These are phyloP conservation scores for Cutaneotrichosporon arboriforme DNA, from an alignment of 1,284 basidiomycete species.

Conservation along the genomic window DNA sequence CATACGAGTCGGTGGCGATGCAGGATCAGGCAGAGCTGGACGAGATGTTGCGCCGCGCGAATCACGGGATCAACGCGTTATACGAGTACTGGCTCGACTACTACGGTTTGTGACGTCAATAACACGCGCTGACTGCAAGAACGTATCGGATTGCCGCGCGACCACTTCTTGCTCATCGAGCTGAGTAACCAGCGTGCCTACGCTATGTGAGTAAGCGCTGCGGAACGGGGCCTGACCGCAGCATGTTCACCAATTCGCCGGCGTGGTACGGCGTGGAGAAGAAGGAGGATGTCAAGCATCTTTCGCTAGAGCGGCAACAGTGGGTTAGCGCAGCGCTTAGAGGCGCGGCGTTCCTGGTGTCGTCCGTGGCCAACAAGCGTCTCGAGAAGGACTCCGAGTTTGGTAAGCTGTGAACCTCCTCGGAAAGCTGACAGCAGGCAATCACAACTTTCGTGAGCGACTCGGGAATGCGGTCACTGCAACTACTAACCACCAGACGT, in stretches of 20 bases:
- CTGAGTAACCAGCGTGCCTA: conserved; percentile 14
- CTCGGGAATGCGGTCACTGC: too few species aligned
- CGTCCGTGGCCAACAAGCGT: conserved; percentile 10
- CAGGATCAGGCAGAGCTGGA: conserved; percentile 16
- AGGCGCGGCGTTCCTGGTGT: conserved; percentile 11
- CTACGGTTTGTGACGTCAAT: conserved; percentile 8
- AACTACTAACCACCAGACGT: conserved; percentile 12
- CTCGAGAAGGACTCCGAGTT: conserved; percentile 18
- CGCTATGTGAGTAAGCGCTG: conserved; percentile 2
- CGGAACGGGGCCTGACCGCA: neutral
- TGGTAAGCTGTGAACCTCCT: neutral
- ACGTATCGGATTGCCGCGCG: conserved; percentile 3
- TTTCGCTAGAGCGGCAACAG: conserved; percentile 9
- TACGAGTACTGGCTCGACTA: conserved; percentile 22
- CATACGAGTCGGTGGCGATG: conserved; percentile 10
- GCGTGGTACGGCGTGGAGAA: conserved; percentile 16
- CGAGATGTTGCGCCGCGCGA: conserved; percentile 17
- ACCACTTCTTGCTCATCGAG: conserved; percentile 25
- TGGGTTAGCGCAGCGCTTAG: conserved; percentile 13
- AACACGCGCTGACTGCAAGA: neutral
- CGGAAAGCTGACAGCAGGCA: neutral
- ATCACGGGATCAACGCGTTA: conserved; percentile 17
- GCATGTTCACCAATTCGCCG: conserved; percentile 13
- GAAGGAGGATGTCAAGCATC: conserved; percentile 8
- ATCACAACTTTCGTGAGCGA: conserved; percentile 16